These are phyloP conservation scores for Pyricularia pennisetigena DNA, from an alignment of 2,329 filamentous ascomycete genomes.

Conservation along the genomic window DNA sequence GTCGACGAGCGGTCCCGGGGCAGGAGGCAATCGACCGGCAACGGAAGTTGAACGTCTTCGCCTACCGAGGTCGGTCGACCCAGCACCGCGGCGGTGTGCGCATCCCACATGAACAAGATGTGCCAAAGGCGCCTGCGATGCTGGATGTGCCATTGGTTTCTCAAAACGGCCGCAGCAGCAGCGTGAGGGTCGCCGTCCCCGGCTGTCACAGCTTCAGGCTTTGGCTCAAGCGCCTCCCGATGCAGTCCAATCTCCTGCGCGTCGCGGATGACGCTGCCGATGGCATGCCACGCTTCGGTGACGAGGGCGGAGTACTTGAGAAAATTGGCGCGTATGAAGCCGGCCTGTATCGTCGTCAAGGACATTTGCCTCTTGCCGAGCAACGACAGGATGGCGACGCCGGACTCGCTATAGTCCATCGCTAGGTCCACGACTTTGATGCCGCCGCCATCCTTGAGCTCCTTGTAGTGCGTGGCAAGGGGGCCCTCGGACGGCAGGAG, in stretches of 20 bases:
- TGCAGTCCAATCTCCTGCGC: slow-evolving; percentile 55
- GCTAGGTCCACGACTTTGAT: slow-evolving; percentile 54
- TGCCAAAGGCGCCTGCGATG: slow-evolving; percentile 46
- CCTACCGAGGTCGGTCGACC: slow-evolving; percentile 47
- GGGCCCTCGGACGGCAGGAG: slow-evolving; percentile 33
- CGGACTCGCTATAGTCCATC: slow-evolving; percentile 49
- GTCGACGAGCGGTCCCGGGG: slow-evolving; percentile 36
- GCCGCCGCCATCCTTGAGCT: slow-evolving; percentile 46
- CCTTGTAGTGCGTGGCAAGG: slow-evolving; percentile 36
- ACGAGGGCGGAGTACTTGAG: slow-evolving; percentile 50
- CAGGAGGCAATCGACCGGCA: slow-evolving; percentile 42
- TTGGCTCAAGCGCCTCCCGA: slow-evolving; percentile 40
- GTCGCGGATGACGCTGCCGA: slow-evolving; percentile 48
- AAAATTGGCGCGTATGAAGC: slow-evolving; percentile 45
- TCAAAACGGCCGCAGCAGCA: slow-evolving; percentile 37
- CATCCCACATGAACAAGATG: slow-evolving; percentile 42
- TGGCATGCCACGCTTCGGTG: slow-evolving; percentile 47
- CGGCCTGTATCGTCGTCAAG: slow-evolving; percentile 45
- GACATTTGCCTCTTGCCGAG: slow-evolving; percentile 48
- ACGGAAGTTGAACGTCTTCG: slow-evolving; percentile 30
- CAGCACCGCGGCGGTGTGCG: slow-evolving; percentile 42
- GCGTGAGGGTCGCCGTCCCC: slow-evolving; percentile 17
- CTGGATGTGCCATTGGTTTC: slow-evolving; percentile 50
- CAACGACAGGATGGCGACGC: slow-evolving; percentile 39
- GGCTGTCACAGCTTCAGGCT: slow-evolving; percentile 23